phyloP scores from a whole-genome alignment of 1,139 yeast genomes.

The Taiozyma onychis region DNA sequence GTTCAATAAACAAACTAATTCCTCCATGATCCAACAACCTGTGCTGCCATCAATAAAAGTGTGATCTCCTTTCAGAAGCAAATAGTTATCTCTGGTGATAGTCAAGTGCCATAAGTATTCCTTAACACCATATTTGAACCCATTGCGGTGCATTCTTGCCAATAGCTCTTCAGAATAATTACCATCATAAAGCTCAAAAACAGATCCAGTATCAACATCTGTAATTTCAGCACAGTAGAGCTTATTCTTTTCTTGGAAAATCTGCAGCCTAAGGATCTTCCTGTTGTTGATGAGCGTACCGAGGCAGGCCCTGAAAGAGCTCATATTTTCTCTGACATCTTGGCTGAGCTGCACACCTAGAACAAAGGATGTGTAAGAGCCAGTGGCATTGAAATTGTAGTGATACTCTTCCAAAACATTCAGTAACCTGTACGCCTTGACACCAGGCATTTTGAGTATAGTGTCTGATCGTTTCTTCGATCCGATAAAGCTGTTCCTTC shows the following conservation, averaged over 20 bases:
- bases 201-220: background rate
- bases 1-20: background rate
- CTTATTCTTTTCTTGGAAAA: background rate
- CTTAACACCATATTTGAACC: background rate
- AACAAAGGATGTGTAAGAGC: background rate
- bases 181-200: background rate
- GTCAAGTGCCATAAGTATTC: background rate
- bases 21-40: conserved; percentile 1
- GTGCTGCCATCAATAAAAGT: conserved; percentile 2
- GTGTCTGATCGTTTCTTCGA: background rate
- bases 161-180: background rate
- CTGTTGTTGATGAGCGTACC: background rate
- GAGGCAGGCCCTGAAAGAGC: background rate
- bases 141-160: background rate
- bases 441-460: conserved; percentile 29
- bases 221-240: background rate
- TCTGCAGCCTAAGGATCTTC: background rate
- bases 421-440: background rate
- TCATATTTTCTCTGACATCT: background rate
- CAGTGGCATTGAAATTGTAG: background rate
- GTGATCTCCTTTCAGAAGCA: background rate
- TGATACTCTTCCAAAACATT: background rate
- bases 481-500: no score
- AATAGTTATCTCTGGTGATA: background rate
- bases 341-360: background rate